Base-by-base conservation (phyloP, 78 protist species). In the Mantamonas sphyraenae region DNA sequence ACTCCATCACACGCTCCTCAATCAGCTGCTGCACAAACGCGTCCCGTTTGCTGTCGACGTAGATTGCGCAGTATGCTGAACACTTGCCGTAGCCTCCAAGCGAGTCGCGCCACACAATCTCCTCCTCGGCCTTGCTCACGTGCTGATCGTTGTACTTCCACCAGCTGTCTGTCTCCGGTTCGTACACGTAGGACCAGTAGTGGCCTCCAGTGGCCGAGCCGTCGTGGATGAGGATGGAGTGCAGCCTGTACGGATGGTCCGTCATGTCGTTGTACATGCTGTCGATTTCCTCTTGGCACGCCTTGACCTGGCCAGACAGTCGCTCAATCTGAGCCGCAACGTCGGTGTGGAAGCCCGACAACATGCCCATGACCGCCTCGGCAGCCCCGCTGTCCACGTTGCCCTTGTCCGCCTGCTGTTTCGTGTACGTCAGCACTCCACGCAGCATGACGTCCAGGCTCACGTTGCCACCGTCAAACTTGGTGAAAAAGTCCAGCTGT, bases 141-240 rank as follows among this genome's bases (percentile, higher is more conserved):
- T 14, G 19, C 31, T 14, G 30, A 5, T 74, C 79, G 40, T 74
- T 74, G 37, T 9, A 74, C n/a, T 71, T 74, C 31, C 24, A 70
- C 75, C 77, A 74, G 28, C 39, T 31, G n/a, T 57, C 66, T 3
- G 3, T n/a, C 19, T 16, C 17, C 22, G 24, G n/a, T 10, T 30
- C 68, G 24, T 26, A 38, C 9, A 74, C n/a, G 59, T 33, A 74
- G 16, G 71, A 47, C 71, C 74, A 74, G 26, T 74, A 74, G 37
- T 74, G 79, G 42, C 79, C 79, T 5, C 68, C 14, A 16, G 3
- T 2, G 38, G 74, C 33, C 14, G 37, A 3, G 24, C 79, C 79
- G 14, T 16, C 19, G 39, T 74, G 79, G 24, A 74, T 4, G 20
- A 66, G 30, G 31, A 74, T 7, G 2, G 79, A 28, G 5, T 71